phyloP scores from a whole-genome alignment of 1,139 yeast genomes.

The Pichia inconspicua region DNA sequence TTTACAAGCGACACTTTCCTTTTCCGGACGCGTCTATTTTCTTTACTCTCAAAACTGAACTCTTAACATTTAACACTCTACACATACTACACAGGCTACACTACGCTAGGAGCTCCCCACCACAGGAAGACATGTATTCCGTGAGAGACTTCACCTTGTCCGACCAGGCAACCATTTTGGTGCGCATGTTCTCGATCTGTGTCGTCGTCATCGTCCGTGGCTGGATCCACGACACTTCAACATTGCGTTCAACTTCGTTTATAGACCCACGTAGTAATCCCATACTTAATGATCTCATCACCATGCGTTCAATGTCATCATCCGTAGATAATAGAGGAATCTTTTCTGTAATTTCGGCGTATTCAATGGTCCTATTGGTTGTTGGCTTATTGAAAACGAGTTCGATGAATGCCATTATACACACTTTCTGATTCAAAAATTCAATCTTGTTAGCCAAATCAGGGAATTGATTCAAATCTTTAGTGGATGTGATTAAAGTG shows the following conservation, averaged over 20 bases:
- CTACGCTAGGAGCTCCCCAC: constrained; percentile 54
- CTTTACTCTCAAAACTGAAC: no score
- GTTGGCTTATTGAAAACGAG: constrained; percentile 73
- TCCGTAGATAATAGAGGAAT: constrained; percentile 57
- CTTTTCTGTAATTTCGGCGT: constrained; percentile 60
- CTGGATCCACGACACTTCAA: constrained; percentile 88
- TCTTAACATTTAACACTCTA: background rate
- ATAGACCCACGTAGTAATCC: constrained; percentile 79
- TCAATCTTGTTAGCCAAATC: constrained; percentile 52
- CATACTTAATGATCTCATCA: constrained; percentile 84
- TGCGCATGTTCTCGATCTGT: constrained; percentile 72
- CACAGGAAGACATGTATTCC: constrained; percentile 47
- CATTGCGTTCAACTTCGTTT: constrained; percentile 74
- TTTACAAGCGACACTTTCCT: background rate
- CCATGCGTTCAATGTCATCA: constrained; percentile 79
- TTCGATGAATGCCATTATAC: constrained; percentile 87
- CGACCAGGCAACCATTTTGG: constrained; percentile 73
- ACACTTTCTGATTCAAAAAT: constrained; percentile 81
- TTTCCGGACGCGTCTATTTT: background rate
- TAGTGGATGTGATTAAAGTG: constrained; percentile 37
- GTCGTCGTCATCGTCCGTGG: constrained; percentile 81
- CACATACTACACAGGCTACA: background rate
- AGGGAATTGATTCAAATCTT: constrained; percentile 36
- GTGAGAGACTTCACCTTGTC: constrained; percentile 61
- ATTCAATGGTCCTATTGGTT: constrained; percentile 64